phyloP scores from a whole-genome alignment of 2,329 filamentous ascomycete species.

The Aureobasidium sp. region DNA sequence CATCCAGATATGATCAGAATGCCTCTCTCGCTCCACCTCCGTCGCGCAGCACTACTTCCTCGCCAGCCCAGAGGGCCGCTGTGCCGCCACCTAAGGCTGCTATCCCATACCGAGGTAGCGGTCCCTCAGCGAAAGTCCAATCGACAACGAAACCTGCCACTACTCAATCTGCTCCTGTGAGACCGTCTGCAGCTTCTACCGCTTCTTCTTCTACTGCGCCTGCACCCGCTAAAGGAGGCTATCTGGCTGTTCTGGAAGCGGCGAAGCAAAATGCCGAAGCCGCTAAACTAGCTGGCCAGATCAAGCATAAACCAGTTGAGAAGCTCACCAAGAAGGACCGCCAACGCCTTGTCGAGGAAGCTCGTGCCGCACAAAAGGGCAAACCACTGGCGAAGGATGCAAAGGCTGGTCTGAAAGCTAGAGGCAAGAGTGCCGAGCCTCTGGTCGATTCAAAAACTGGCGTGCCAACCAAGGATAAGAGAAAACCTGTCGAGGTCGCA shows the following conservation, averaged over 20 bases:
- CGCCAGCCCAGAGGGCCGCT: constrained; percentile 14
- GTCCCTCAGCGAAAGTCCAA: constrained; percentile 16
- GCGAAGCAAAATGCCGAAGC: constrained; percentile 58
- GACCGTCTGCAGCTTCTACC: constrained; percentile 7
- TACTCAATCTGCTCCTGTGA: constrained; percentile 16
- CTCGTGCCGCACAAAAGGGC: constrained; percentile 36
- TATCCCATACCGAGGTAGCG: constrained; percentile 16
- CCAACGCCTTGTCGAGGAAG: constrained; percentile 29
- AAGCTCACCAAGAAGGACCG: constrained; percentile 55
- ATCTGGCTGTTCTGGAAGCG: constrained; percentile 65
- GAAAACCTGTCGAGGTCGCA: constrained; percentile 32
- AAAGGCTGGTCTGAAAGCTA: constrained; percentile 21
- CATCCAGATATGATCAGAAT: constrained; percentile 26
- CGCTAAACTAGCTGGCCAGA: constrained; percentile 55
- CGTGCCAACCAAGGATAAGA: constrained; percentile 29
- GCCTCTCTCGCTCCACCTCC: constrained; percentile 23
- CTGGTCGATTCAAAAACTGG: constrained; percentile 18
- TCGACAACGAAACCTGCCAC: constrained; percentile 19
- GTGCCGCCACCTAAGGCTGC: constrained; percentile 14
- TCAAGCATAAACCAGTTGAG: constrained; percentile 67
- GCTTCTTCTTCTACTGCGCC: constrained; percentile 23
- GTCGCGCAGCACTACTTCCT: constrained; percentile 19
- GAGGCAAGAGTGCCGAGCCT: constrained; percentile 27
- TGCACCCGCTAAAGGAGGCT: constrained; percentile 61
- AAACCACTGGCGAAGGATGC: constrained; percentile 29